A percentile compares a stretch with the other conserved stretches of the same genome.
phyloP scores from a whole-genome alignment of 78 protist genomes.

The Bodo saltans region DNA sequence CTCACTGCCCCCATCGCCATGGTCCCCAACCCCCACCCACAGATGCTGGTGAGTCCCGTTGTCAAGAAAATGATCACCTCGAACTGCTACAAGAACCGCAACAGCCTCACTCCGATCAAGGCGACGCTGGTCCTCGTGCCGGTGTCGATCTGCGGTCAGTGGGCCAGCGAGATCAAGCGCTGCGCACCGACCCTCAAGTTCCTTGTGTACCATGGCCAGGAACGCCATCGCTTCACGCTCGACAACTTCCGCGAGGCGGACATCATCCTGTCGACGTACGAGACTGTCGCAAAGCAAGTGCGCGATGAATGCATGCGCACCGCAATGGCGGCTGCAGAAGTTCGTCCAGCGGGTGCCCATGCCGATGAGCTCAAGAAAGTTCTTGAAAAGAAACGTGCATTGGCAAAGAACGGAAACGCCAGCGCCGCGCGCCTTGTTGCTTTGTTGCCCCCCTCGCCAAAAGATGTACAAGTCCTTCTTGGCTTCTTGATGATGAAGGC shows the following conservation, averaged over 20 bases:
- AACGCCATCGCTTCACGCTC: neutral
- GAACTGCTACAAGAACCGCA: no score
- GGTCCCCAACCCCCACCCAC: no score
- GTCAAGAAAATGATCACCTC: no score
- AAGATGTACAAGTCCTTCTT: neutral
- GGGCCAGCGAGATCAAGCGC: neutral
- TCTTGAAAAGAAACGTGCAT: neutral
- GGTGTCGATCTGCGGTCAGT: neutral
- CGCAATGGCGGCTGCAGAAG: neutral
- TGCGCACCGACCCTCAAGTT: neutral
- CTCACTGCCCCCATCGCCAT: no score
- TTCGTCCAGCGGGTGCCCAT: neutral
- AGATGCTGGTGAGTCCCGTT: no score
- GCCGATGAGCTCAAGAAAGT: neutral
- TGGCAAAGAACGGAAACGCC: neutral
- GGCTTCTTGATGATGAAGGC: neutral
- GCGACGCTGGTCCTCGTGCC: neutral
- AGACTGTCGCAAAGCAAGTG: neutral
- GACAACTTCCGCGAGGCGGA: neutral
- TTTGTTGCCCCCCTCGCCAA: neutral
- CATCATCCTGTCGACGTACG: neutral
- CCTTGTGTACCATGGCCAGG: neutral
- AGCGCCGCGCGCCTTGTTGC: neutral
- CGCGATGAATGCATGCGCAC: neutral
- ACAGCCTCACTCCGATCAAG: neutral